Evolutionary conservation across 176 grass and related monocot species (phyloP).

Genomic region (Juncus inflexus): DNA sequence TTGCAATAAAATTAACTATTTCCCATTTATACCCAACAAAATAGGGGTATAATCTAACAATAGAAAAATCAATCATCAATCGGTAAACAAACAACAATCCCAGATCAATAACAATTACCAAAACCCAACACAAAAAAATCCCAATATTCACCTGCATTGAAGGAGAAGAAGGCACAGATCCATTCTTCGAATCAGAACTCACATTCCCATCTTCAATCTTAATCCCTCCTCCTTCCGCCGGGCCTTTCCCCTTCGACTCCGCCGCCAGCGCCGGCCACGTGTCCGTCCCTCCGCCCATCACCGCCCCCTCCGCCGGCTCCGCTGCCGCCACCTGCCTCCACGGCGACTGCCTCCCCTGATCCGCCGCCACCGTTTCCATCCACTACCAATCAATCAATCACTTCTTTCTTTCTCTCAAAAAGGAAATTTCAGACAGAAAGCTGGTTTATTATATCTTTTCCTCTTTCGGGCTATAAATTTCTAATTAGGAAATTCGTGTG

Average conservation of each 20-base stretch:
- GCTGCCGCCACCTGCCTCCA: conserved; percentile 18
- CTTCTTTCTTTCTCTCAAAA: not conserved
- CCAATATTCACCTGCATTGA: conserved; percentile 22
- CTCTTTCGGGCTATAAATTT: not conserved
- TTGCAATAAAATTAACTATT: not conserved
- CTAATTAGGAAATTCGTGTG: conserved; percentile 9
- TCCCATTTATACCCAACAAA: too few relatives aligned
- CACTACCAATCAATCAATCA: not conserved
- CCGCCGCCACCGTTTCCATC: conserved; percentile 17
- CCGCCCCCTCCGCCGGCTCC: conserved; percentile 8
- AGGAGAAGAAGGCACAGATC: conserved; percentile 22
- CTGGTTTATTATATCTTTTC: too few relatives aligned
- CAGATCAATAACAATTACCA: conserved; percentile 17
- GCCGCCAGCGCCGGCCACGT: conserved; percentile 17
- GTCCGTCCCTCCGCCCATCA: conserved; percentile 20
- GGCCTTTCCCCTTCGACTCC: conserved; percentile 13
- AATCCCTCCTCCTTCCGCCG: not conserved
- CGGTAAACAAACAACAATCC: too few relatives aligned
- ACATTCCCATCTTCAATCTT: conserved; percentile 16
- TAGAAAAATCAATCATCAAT: too few relatives aligned
- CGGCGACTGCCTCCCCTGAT: conserved; percentile 27
- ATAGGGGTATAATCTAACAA: too few relatives aligned
- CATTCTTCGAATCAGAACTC: conserved; percentile 18
- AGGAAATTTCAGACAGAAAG: not conserved
- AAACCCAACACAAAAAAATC: not conserved